Conservation (phyloP, 176 grass and related monocot species). For the Musa schizocarpa region DNA sequence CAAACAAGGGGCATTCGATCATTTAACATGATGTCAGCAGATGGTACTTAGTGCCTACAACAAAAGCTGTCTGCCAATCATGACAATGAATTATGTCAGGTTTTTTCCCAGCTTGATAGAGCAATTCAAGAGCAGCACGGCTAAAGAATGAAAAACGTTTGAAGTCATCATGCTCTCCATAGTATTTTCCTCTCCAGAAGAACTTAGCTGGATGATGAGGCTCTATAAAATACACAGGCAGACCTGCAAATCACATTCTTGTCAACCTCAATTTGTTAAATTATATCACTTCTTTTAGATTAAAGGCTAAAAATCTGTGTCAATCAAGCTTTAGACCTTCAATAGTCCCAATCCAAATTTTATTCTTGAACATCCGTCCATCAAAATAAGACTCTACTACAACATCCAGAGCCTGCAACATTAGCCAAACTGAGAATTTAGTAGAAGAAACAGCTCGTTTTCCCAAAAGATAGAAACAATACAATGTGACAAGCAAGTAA, state of each 20-base stretch:
- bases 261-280: neutral
- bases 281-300: neutral
- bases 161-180: conserved; percentile 93
- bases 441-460: conserved; percentile 10
- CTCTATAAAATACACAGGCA: conserved; percentile 94
- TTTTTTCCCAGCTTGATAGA: conserved; percentile 68
- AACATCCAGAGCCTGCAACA: conserved; percentile 61
- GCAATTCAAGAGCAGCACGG: conserved; percentile 77
- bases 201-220: conserved; percentile 82
- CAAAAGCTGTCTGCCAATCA: conserved; percentile 98
- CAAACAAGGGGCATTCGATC: neutral
- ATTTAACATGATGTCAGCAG: conserved; percentile 6
- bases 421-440: conserved; percentile 16
- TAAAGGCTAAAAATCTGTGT: neutral
- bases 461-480: neutral
- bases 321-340: conserved; percentile 41
- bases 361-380: conserved; percentile 71
- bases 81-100: conserved; percentile 97
- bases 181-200: conserved; percentile 79
- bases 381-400: conserved; percentile 78
- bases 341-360: conserved; percentile 93
- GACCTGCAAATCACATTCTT: conserved; percentile 41
- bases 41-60: conserved; percentile 42
- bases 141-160: conserved; percentile 93
- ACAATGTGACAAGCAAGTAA: conserved; percentile 15